phyloP scores from a whole-genome alignment of 2,329 filamentous ascomycete genomes.

The Scedosporium apiospermum region DNA sequence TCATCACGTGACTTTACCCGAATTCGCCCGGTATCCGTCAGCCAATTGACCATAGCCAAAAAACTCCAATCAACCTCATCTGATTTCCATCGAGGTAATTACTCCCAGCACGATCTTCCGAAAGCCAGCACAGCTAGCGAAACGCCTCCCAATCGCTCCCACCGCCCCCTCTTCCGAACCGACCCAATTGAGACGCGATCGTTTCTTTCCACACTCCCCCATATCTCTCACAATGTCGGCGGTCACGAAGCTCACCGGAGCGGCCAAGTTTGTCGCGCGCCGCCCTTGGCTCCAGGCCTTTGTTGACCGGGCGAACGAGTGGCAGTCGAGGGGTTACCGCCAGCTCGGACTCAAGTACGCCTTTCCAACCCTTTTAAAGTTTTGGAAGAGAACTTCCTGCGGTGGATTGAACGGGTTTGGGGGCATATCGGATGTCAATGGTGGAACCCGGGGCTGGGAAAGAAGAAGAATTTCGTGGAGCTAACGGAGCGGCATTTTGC shows the following conservation, averaged over 20 bases:
- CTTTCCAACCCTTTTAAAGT: not conserved
- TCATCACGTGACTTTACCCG: slow-evolving; percentile 5
- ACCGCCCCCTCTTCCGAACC: not conserved
- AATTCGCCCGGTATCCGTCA: slow-evolving; percentile 3
- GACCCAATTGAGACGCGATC: not conserved
- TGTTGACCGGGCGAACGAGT: not conserved
- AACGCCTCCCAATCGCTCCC: not conserved
- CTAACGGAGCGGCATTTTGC: slow-evolving; percentile 19
- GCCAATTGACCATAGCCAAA: slow-evolving; percentile 2
- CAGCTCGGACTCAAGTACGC: slow-evolving; percentile 7
- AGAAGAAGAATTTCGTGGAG: not conserved
- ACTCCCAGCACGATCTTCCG: not conserved
- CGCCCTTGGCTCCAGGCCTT: slow-evolving; percentile 3
- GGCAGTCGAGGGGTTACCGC: slow-evolving; percentile 4
- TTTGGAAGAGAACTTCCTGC: not conserved
- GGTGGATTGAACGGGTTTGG: not conserved
- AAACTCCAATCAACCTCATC: slow-evolving; percentile 7
- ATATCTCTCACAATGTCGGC: slow-evolving; percentile 2
- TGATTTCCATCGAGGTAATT: slow-evolving; percentile 7
- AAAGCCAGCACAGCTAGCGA: not conserved
- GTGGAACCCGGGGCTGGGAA: not conserved
- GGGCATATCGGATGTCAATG: not conserved
- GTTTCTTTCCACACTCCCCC: not conserved
- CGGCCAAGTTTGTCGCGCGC: not conserved
- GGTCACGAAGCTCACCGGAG: not conserved